These are phyloP conservation scores for Blastobotrys attinorum DNA, from an alignment of 805 yeast species.

Conservation along the genomic window DNA sequence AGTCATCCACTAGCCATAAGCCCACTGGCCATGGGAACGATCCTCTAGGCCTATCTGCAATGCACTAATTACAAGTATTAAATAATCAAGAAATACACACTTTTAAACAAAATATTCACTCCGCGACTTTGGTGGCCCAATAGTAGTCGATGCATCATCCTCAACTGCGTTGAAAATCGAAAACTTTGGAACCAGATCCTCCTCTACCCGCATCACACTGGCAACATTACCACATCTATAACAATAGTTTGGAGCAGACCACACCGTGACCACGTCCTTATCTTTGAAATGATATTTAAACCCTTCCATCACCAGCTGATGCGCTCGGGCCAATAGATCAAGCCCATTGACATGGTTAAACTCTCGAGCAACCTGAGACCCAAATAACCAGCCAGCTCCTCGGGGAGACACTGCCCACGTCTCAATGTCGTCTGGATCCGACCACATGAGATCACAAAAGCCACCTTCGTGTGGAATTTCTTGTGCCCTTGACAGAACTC, in stretches of 20 bases:
- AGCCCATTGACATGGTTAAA: constrained; percentile 92
- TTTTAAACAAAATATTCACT: constrained; percentile 22
- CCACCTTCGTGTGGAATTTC: constrained; percentile 99
- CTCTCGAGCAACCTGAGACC: constrained; percentile 87
- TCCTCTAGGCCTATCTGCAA: neutral
- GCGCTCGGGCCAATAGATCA: constrained; percentile 88
- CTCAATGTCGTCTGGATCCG: constrained; percentile 95
- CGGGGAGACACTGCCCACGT: constrained; percentile 98
- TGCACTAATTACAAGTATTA: neutral
- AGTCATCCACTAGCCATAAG: too few species aligned
- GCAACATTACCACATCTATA: constrained; percentile 98
- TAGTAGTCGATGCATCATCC: constrained; percentile 20
- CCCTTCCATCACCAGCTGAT: constrained; percentile 98
- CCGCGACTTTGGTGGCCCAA: constrained; percentile 21
- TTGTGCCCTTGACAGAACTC: constrained; percentile 91
- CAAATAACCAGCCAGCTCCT: constrained; percentile 98
- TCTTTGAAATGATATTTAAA: constrained; percentile 94
- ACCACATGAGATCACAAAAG: constrained; percentile 95
- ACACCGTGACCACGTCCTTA: constrained; percentile 93
- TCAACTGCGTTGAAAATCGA: constrained; percentile 86
- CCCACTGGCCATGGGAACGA: neutral
- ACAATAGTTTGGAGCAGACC: constrained; percentile 97
- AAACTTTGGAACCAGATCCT: constrained; percentile 77
- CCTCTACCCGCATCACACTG: constrained; percentile 93
- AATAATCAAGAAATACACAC: neutral